A percentile compares a stretch with the other conserved stretches of the same genome.
phyloP scores from a whole-genome alignment of 2,329 filamentous ascomycete species.

The Calonectria henricotiae region DNA sequence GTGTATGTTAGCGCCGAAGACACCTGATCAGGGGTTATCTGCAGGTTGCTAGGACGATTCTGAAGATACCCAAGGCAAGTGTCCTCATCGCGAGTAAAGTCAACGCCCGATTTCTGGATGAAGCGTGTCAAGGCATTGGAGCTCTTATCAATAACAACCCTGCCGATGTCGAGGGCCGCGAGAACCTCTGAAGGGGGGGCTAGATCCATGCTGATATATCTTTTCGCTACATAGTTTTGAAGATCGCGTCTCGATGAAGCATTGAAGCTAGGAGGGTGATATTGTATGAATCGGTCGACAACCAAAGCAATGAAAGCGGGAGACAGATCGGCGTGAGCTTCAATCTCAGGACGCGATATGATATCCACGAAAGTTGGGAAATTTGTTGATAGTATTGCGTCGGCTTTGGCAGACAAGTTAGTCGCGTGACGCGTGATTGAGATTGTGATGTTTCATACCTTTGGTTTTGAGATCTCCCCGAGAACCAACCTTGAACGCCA shows the following conservation, averaged over 20 bases:
- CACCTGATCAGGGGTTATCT: conserved; percentile 86
- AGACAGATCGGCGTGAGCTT: conserved; percentile 77
- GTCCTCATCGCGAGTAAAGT: conserved; percentile 84
- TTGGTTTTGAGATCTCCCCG: conserved; percentile 90
- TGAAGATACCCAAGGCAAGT: conserved; percentile 72
- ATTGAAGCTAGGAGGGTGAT: conserved; percentile 89
- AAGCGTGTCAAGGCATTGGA: conserved; percentile 74
- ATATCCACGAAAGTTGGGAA: conserved; percentile 84
- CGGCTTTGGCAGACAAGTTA: conserved; percentile 72
- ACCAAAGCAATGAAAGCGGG: conserved; percentile 83
- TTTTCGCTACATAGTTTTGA: conserved; percentile 76
- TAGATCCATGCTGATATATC: conserved; percentile 77
- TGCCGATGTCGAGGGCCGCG: conserved; percentile 79
- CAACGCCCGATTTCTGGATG: conserved; percentile 82
- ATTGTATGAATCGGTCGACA: conserved; percentile 88
- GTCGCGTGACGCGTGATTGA: conserved; percentile 62
- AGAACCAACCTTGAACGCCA: conserved; percentile 89
- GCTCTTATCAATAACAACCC: conserved; percentile 74
- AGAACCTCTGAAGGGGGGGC: conserved; percentile 81
- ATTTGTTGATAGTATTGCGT: conserved; percentile 89
- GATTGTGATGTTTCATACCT: conserved; percentile 71
- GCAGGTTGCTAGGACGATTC: conserved; percentile 68
- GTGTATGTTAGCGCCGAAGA: conserved; percentile 83
- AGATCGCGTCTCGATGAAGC: conserved; percentile 81
- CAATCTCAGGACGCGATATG: conserved; percentile 76